Evolutionary conservation across 2,329 filamentous ascomycete genomes (phyloP), one percentile per base, ranked within the genome.

Genomic region (Alternaria metachromatica): DNA sequence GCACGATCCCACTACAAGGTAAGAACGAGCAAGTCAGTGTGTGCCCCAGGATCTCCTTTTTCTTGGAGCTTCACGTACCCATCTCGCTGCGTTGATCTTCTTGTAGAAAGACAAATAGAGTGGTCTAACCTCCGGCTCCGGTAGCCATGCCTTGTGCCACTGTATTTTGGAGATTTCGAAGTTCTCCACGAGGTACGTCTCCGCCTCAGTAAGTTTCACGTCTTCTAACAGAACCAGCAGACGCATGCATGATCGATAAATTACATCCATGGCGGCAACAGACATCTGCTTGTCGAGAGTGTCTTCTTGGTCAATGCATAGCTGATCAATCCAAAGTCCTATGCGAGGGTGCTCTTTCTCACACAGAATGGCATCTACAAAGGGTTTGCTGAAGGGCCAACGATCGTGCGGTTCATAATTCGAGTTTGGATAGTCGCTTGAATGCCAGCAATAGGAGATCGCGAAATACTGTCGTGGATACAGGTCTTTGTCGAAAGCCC

Each of bases 321-420:
- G 62, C 37, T 71, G 67, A 23, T 71, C 69, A 18, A 71, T 67
- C 69, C 67, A 71, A 9, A 68, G 68, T 5, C 67, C 69, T 8
- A 64, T 64, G 12, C 69, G 59, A 13, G 59, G 61, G 30, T 68
- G 60, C 6, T 58, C 46, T 6, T 69, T 71, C 26, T 66, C 68
- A 6, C 43, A 3, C n/a, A 71, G n/a, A 4, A 69, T 69, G 2
- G 67, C 68, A 2, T 71, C 61, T 2, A 69, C 66, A 15, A 69
- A 66, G 2, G 61, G 58, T 12, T 64, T 69, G 51, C 67, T 69
- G 8, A 69, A 60, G 1, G 68, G 66, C 68, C 68, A 71, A 26
- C 28, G 33, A n/a, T 58, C 67, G 25, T 68, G 18, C 21, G 55
- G 56, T 21, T 63, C 30, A 45, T 63, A 67, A 2, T 48, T 51